Evolutionary conservation across 2,329 filamentous ascomycete genomes (phyloP).

Genomic region (Colletotrichum chrysophilum): DNA sequence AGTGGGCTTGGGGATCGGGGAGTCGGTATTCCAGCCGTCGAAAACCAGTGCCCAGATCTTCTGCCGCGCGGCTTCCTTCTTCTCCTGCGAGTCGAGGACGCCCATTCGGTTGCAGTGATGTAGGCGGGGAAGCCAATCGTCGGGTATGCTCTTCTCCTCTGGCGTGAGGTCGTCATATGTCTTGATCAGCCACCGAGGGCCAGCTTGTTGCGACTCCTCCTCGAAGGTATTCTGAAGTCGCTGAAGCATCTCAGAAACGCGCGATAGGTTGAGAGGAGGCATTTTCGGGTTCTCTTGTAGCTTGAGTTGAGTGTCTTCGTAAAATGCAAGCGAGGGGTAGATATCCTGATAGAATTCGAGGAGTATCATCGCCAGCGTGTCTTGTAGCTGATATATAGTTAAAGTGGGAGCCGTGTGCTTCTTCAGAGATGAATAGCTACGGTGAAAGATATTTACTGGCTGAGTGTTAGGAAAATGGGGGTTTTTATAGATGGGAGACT

Average conservation of each 20-base stretch:
- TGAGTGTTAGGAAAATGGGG: not conserved
- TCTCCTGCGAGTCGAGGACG: not conserved
- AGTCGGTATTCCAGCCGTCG: not conserved
- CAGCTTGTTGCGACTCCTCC: not conserved
- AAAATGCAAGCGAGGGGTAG: not conserved
- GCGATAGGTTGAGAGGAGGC: no score
- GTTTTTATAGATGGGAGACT: not conserved
- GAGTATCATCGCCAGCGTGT: not conserved
- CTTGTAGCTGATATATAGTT: not conserved
- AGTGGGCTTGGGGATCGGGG: not conserved
- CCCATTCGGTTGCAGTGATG: not conserved
- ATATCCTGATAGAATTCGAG: not conserved
- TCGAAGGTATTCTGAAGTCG: not conserved
- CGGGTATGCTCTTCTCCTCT: not conserved
- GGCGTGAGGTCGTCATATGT: not conserved
- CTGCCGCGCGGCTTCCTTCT: not conserved
- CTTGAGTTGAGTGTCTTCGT: not conserved
- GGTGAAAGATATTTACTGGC: not conserved
- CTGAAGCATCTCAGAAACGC: not conserved
- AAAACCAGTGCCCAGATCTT: not conserved
- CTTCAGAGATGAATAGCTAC: not conserved
- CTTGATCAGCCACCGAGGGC: not conserved
- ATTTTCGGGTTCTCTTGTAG: not conserved
- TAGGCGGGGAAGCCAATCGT: not conserved
- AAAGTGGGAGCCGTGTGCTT: not conserved